Evolutionary conservation across 495 filamentous ascomycete species (phyloP).

Genomic region (Aspergillus egyptiacus): DNA sequence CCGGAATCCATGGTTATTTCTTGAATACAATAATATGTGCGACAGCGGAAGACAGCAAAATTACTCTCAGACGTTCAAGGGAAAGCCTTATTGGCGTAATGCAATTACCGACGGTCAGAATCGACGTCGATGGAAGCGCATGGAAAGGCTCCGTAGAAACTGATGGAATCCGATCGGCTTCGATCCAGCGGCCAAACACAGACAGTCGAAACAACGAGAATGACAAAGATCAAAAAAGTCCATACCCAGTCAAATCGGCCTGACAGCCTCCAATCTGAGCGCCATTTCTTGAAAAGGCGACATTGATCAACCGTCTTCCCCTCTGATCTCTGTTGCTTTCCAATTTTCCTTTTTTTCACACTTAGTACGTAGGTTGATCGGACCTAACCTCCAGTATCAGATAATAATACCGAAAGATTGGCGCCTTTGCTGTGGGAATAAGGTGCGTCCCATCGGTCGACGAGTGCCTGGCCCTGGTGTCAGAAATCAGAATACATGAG

Average conservation of each 20-base stretch:
- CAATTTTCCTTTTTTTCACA: background rate
- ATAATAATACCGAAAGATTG: too few relatives aligned
- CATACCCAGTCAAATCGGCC: slow-evolving; percentile 8
- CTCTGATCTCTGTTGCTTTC: background rate
- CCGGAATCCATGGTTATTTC: too few relatives aligned
- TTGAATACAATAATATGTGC: too few relatives aligned
- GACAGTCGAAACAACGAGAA: slow-evolving; percentile 25
- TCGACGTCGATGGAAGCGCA: slow-evolving; percentile 34
- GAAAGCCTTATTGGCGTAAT: too few relatives aligned
- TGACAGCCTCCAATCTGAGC: background rate
- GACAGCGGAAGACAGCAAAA: too few relatives aligned
- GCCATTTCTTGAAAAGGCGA: slow-evolving; percentile 7
- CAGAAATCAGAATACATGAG: slow-evolving; percentile 11
- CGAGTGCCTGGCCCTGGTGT: slow-evolving; percentile 23
- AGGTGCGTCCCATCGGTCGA: slow-evolving; percentile 11
- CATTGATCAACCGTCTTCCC: background rate
- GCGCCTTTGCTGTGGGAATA: background rate
- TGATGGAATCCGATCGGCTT: slow-evolving; percentile 29
- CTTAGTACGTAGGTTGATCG: slow-evolving; percentile 5
- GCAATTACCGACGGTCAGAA: too few relatives aligned
- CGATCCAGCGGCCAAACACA: slow-evolving; percentile 15
- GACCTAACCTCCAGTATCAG: slow-evolving; percentile 19
- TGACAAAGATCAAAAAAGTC: slow-evolving; percentile 11
- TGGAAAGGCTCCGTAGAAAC: slow-evolving; percentile 36
- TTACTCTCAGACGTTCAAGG: too few relatives aligned